Evolutionary conservation across 495 filamentous ascomycete genomes (phyloP), one percentile per base, ranked within the genome.

Genomic region (Podospora anserina): DNA sequence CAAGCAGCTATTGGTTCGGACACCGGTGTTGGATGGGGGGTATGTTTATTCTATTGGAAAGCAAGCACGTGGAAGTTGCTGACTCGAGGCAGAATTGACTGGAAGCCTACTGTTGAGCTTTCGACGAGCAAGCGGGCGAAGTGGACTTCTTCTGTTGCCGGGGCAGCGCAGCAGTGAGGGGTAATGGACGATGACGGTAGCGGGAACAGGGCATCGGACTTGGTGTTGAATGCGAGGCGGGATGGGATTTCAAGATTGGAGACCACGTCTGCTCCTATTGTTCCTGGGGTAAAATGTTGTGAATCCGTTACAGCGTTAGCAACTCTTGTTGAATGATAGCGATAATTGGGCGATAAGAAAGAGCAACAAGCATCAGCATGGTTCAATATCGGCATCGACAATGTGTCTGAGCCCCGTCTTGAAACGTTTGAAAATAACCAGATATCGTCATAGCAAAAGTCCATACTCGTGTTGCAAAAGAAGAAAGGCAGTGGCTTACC

Each of bases 41-140:
- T 68, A 63, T 30, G 60, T 61, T 5, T 30, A 7, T 58, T 28
- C 26, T 53, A 2, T 16, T 9, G 18, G 13, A 13, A 13, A 15
- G 15, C 2, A 58, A 58, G 30, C 30, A 32, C 23, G 5, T 26
- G 9, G 3, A 58, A 13, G 26, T 20, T 18, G 7, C 16, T 18
- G 20, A 39, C 32, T 11, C 44, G 28, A 26, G 16, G 26, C 56
- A 67, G 65, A 34, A 39, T 44, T 26, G 30, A 61, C 27, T 16
- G 34, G 57, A 67, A 67, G 65, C 65, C 65, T 28, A 57, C 55
- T 19, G 55, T 58, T 19, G 55, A 58, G 55, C n/a, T 58, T 3
- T 19, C n/a, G 9, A 19, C 55, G 6, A 58, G 18, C n/a, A 11
- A 18, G 23, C n/a, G 23, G 55, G n/a, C 55, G 7, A 58, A 19